Evolutionary conservation across 805 yeast genomes (phyloP).

Genomic region (Wickerhamomyces kurtzmanii): DNA sequence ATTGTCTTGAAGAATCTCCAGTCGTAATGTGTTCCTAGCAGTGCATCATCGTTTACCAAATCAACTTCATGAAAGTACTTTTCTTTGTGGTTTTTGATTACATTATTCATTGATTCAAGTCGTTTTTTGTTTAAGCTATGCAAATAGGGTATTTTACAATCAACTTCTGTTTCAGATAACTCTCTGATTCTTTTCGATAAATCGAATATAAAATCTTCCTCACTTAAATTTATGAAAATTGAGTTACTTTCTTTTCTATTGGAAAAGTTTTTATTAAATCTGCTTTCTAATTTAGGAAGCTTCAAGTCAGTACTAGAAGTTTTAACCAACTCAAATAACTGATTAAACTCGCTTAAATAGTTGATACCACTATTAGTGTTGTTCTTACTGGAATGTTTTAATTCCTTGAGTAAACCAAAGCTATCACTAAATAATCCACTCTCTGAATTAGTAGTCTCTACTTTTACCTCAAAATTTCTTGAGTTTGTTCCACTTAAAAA

Average conservation of each 20-base stretch:
- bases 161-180: not conserved
- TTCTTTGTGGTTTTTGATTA: not conserved
- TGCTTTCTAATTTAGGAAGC: slow-evolving; percentile 2
- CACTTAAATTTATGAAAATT: slow-evolving; percentile 1
- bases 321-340: not conserved
- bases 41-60: not conserved
- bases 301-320: not conserved
- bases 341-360: not conserved
- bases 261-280: slow-evolving; percentile 1
- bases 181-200: not conserved
- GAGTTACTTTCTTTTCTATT: slow-evolving; percentile 1
- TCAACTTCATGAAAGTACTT: slow-evolving; percentile 4
- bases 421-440: not conserved
- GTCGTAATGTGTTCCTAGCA: slow-evolving; percentile 31
- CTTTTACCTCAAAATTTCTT: not conserved
- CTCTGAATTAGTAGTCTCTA: not conserved
- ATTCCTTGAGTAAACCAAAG: not conserved
- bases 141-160: not conserved
- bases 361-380: not conserved
- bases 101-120: not conserved
- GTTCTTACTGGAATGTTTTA: not conserved
- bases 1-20: slow-evolving; percentile 46
- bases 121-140: not conserved
- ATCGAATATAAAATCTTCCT: slow-evolving; percentile 2
- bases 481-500: not conserved